Percentiles rank a stretch among this genome's conserved stretches.
Evolutionary conservation across 768 basidiomycete genomes (phyloP).

Genomic region (Boletus edulis): DNA sequence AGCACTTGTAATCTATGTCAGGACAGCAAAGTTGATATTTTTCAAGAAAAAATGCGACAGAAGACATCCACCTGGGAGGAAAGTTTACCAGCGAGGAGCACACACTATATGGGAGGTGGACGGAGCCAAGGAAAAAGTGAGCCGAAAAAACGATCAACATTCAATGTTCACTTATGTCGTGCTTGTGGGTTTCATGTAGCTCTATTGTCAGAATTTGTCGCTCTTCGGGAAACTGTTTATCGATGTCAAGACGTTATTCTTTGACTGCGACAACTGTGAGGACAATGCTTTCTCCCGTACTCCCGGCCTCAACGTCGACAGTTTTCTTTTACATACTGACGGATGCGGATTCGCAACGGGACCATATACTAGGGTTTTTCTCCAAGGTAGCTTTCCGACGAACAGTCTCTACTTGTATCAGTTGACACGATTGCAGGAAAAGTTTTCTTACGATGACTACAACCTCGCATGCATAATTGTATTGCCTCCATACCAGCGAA

Average conservation of each 20-base stretch:
- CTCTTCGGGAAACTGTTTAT: conserved; percentile 99
- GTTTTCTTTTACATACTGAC: conserved; percentile 93
- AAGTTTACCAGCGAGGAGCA: conserved; percentile 87
- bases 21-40: conserved; percentile 9
- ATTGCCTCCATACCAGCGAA: conserved; percentile 87
- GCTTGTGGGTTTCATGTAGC: conserved; percentile 40
- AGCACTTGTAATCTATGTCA: conserved; percentile 18
- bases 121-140: conserved; percentile 79
- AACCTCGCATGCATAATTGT: conserved; percentile 97
- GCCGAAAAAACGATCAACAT: conserved; percentile 3
- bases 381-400: conserved; percentile 46
- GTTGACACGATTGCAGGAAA: conserved; percentile 56
- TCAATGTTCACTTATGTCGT: not conserved
- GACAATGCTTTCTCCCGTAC: not conserved
- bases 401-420: not conserved
- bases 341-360: conserved; percentile 72
- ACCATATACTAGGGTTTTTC: conserved; percentile 77
- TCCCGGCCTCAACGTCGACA: not conserved
- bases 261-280: conserved; percentile 85
- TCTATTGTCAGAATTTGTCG: conserved; percentile 95
- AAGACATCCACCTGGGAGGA: conserved; percentile 78
- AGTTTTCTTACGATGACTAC: conserved; percentile 93
- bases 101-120: conserved; percentile 96
- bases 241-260: conserved; percentile 94
- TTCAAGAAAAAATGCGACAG: conserved; percentile 63